Conservation (phyloP, 495 filamentous ascomycete species). For the Lentithecium fluviatile region DNA sequence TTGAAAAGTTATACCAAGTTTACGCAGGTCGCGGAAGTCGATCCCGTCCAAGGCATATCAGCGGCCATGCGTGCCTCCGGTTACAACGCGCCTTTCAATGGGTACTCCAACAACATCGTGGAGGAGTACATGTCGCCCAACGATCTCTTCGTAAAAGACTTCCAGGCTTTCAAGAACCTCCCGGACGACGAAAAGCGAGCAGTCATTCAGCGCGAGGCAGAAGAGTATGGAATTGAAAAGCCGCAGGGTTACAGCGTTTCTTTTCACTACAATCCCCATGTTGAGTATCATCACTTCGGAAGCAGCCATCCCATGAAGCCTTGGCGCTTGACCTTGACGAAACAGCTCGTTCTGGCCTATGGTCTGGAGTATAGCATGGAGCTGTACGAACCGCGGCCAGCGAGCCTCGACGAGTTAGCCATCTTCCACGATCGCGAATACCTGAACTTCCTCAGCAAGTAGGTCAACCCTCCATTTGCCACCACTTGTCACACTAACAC, state of each 20-base stretch:
- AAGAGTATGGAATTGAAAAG: constrained; percentile 69
- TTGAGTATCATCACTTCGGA: constrained; percentile 95
- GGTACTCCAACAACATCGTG: constrained; percentile 50
- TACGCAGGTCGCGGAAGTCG: neutral
- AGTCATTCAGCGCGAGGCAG: constrained; percentile 60
- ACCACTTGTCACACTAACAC: constrained; percentile 6
- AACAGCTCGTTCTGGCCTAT: constrained; percentile 88
- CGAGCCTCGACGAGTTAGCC: constrained; percentile 81
- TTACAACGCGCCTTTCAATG: constrained; percentile 3
- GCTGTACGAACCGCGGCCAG: constrained; percentile 74
- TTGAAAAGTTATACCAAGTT: neutral
- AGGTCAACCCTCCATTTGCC: constrained; percentile 19
- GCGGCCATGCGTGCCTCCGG: neutral
- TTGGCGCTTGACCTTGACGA: constrained; percentile 93
- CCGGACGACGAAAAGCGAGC: constrained; percentile 61
- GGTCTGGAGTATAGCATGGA: constrained; percentile 97
- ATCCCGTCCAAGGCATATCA: neutral
- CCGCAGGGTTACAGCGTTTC: constrained; percentile 80
- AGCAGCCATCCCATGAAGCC: constrained; percentile 97
- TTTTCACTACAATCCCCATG: constrained; percentile 91
- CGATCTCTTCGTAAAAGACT: constrained; percentile 13
- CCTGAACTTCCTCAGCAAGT: constrained; percentile 76
- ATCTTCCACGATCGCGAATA: constrained; percentile 88
- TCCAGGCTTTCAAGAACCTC: constrained; percentile 40
- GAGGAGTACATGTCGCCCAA: constrained; percentile 56